These are phyloP conservation scores for Yarrowia sp. DNA, from an alignment of 805 yeast species.

Conservation along the genomic window DNA sequence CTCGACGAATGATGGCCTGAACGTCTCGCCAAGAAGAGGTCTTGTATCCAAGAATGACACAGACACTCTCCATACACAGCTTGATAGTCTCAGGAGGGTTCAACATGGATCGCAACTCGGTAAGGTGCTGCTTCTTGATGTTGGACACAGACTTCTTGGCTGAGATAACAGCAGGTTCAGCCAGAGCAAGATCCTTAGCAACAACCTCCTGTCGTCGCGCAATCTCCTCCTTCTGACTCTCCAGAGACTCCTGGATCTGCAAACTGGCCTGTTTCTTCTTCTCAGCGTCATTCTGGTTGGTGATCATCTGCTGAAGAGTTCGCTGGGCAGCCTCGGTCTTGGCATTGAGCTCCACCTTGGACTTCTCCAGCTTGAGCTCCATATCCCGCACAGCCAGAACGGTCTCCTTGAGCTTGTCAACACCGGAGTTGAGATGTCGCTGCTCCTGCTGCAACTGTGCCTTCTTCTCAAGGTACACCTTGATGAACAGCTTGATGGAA, in stretches of 20 bases:
- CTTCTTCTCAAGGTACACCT: slow-evolving; percentile 55
- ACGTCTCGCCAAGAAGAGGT: slow-evolving; percentile 81
- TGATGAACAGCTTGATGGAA: slow-evolving; percentile 51
- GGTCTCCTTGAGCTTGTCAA: slow-evolving; percentile 77
- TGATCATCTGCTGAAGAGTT: slow-evolving; percentile 76
- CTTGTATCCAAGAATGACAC: slow-evolving; percentile 76
- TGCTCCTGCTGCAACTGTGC: slow-evolving; percentile 66
- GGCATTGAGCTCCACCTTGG: slow-evolving; percentile 56
- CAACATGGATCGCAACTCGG: slow-evolving; percentile 86
- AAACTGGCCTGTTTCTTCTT: slow-evolving; percentile 85
- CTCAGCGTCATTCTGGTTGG: slow-evolving; percentile 91
- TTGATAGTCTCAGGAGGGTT: slow-evolving; percentile 92
- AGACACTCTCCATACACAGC: slow-evolving; percentile 84
- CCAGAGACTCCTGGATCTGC: slow-evolving; percentile 73
- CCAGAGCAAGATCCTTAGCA: slow-evolving; percentile 67
- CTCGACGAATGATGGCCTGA: slow-evolving; percentile 76
- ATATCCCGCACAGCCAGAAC: slow-evolving; percentile 72
- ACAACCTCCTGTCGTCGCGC: slow-evolving; percentile 62
- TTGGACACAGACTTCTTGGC: slow-evolving; percentile 91
- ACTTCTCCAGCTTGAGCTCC: slow-evolving; percentile 60
- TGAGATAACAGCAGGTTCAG: slow-evolving; percentile 83
- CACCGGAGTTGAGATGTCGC: slow-evolving; percentile 73
- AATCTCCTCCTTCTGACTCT: slow-evolving; percentile 69
- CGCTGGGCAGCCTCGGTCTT: slow-evolving; percentile 74
- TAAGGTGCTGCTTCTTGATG: slow-evolving; percentile 88